A percentile compares a stretch with the other conserved stretches of the same genome.
phyloP scores from a whole-genome alignment of 108 stramenopile genomes.

The Cyclotella choctawhatcheeana region DNA sequence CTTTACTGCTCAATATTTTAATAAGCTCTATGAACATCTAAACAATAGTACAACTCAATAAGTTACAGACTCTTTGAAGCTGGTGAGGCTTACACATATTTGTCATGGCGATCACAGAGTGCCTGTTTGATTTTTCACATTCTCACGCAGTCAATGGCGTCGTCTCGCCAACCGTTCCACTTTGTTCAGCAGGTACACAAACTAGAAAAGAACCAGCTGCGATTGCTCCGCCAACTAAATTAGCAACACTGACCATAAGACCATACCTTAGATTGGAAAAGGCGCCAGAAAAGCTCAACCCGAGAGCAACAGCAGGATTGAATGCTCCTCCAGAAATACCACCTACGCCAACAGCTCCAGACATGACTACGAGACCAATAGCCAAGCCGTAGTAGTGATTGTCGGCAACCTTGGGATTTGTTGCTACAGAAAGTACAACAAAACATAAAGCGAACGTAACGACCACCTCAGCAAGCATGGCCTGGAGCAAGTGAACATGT shows the following conservation, averaged over 20 bases:
- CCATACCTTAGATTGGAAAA: conserved; percentile 21
- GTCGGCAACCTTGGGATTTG: conserved; percentile 18
- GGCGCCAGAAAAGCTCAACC: conserved; percentile 24
- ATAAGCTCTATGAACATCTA: no score
- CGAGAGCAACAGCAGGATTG: conserved; percentile 44
- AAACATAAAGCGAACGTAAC: conserved; percentile 32
- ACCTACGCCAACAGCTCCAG: conserved; percentile 35
- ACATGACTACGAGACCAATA: conserved; percentile 34
- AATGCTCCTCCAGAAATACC: conserved; percentile 35
- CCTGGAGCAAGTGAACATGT: conserved; percentile 9
- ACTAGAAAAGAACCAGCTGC: conserved; percentile 25
- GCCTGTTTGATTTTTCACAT: no score
- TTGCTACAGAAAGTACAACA: conserved; percentile 31
- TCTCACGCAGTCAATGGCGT: conserved; percentile 14
- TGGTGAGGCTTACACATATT: no score
- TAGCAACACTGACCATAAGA: conserved; percentile 5
- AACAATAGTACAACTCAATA: no score
- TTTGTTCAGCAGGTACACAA: conserved; percentile 4
- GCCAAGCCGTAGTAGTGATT: conserved; percentile 36
- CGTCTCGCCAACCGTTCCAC: conserved; percentile 21
- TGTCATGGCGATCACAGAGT: no score
- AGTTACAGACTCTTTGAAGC: no score
- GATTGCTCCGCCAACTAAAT: conserved; percentile 23
- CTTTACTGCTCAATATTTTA: no score
- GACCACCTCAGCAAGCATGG: conserved; percentile 18